Conservation (phyloP, 148 eudicot species). For the Chenopodium album region DNA sequence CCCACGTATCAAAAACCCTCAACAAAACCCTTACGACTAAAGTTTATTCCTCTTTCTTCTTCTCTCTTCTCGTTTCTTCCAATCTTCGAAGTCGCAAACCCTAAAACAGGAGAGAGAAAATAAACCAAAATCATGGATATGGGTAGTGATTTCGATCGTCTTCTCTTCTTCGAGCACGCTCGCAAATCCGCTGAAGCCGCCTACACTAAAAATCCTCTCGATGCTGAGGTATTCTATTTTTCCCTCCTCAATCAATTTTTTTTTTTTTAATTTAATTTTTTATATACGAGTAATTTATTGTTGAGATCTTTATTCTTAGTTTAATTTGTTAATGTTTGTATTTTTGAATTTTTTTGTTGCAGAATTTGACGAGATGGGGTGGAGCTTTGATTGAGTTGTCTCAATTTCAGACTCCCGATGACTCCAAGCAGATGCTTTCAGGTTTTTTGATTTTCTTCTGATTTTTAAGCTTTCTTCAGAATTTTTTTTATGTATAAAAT, state of each 20-base stretch:
- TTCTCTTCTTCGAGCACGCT: conserved; percentile 75
- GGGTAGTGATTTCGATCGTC: conserved; percentile 61
- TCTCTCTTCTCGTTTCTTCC: too few relatives aligned
- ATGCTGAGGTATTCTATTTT: conserved; percentile 49
- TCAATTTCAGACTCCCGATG: conserved; percentile 27
- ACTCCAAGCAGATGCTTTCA: conserved; percentile 37
- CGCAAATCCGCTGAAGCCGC: conserved; percentile 63
- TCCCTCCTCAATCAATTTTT: background rate
- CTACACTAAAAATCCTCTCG: conserved; percentile 60
- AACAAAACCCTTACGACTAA: too few relatives aligned
- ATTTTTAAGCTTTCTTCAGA: too few relatives aligned
- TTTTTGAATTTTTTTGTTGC: conserved; percentile 2
- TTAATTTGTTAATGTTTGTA: background rate
- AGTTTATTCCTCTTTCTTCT: too few relatives aligned
- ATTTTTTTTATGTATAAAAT: too few relatives aligned
- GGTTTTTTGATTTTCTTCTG: conserved; percentile 25
- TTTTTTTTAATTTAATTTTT: too few relatives aligned
- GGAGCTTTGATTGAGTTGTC: conserved; percentile 51
- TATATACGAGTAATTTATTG: too few relatives aligned
- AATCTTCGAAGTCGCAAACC: background rate
- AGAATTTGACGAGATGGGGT: conserved; percentile 59
- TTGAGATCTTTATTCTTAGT: background rate
- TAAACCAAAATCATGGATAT: conserved; percentile 44
- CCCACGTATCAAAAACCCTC: too few relatives aligned
- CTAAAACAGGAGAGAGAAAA: conserved; percentile 1